phyloP scores from a whole-genome alignment of 805 yeast species.

The Schwanniomyces occidentalis region DNA sequence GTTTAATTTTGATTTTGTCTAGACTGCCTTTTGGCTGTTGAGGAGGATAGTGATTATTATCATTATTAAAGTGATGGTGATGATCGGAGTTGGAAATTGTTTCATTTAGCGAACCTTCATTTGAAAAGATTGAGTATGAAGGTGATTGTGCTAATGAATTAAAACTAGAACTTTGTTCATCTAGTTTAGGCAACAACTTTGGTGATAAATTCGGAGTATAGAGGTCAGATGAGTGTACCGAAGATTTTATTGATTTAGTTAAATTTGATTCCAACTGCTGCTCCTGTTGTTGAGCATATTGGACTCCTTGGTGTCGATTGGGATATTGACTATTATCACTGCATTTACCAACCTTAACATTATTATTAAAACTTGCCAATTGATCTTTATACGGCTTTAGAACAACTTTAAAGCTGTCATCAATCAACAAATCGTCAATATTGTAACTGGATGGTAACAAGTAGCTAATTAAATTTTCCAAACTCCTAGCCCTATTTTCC shows the following conservation, averaged over 20 bases:
- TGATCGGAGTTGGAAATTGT: constrained; percentile 12
- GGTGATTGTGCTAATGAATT: constrained; percentile 24
- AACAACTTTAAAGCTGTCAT: constrained; percentile 13
- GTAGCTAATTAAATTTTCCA: constrained; percentile 25
- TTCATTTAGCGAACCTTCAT: constrained; percentile 17
- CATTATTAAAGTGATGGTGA: constrained; percentile 7
- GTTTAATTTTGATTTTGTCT: constrained; percentile 30
- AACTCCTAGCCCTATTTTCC: constrained; percentile 15
- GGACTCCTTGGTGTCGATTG: background rate
- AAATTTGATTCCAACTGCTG: constrained; percentile 4
- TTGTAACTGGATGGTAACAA: constrained; percentile 29
- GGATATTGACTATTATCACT: background rate
- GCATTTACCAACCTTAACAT: background rate
- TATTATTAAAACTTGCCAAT: background rate
- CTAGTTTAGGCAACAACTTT: constrained; percentile 1
- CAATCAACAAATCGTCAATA: constrained; percentile 17
- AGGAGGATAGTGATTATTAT: constrained; percentile 5
- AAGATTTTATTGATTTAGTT: constrained; percentile 3
- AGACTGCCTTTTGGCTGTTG: constrained; percentile 6
- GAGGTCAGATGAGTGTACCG: background rate
- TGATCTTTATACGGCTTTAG: constrained; percentile 9
- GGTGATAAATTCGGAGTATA: background rate
- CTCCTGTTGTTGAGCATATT: background rate
- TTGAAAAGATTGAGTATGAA: constrained; percentile 24
- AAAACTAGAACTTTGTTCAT: constrained; percentile 2